phyloP scores from a whole-genome alignment of 176 grass and related monocot genomes.

The Pharus latifolius region DNA sequence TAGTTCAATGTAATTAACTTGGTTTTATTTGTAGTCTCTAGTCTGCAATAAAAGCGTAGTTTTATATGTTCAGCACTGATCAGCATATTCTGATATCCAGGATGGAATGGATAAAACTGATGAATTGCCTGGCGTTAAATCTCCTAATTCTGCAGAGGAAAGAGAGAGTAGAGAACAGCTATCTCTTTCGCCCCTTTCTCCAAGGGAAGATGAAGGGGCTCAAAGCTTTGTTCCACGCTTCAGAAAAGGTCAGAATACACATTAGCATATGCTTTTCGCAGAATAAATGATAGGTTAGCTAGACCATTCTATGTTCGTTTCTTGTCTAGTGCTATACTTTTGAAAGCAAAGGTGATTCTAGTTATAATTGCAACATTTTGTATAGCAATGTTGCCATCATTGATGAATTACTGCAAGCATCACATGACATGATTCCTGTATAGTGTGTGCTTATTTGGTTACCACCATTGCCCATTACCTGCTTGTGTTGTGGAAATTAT shows the following conservation, averaged over 20 bases:
- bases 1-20: slow-evolving; percentile 10
- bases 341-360: not conserved
- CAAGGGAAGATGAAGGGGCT: slow-evolving; percentile 24
- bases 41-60: slow-evolving; percentile 2
- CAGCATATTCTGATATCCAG: slow-evolving; percentile 14
- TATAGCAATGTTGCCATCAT: not conserved
- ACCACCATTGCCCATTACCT: not conserved
- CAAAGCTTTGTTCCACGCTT: slow-evolving; percentile 31
- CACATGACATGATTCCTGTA: not conserved
- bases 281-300: not conserved
- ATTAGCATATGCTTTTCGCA: not conserved
- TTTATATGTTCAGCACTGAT: not conserved
- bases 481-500: not conserved
- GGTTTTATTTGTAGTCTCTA: not conserved
- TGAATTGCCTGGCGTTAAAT: slow-evolving; percentile 22
- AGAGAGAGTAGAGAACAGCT: slow-evolving; percentile 13
- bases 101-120: slow-evolving; percentile 10
- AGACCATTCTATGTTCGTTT: not conserved
- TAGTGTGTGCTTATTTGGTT: not conserved
- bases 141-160: slow-evolving; percentile 21
- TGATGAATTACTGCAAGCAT: not conserved
- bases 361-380: not conserved
- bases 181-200: slow-evolving; percentile 20
- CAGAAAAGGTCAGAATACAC: slow-evolving; percentile 21
- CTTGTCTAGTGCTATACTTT: not conserved